Evolutionary conservation across 306 rosid species (phyloP), one percentile per base, ranked within the genome.

Genomic region (Gynostemma pentaphyllum): DNA sequence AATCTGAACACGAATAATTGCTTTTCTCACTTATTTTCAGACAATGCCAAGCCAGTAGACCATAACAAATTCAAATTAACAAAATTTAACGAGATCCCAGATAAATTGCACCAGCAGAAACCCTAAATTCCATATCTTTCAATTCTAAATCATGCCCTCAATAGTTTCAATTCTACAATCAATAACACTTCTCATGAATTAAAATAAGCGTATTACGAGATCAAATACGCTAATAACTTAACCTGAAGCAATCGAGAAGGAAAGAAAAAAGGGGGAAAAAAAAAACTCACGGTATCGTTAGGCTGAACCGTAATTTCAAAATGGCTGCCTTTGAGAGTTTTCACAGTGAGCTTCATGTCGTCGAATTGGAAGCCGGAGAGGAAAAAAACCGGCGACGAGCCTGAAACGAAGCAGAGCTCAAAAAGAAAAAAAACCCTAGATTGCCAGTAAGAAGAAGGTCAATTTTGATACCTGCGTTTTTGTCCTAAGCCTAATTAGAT

Each of bases 241-340:
- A n/a, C n/a, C n/a, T 45, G 32, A 71, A 68, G 62, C 4, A 44
- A 44, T 62, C 53, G 42, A 45, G 56, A 30, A 28, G 11, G 24
- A n/a, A 24, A 26, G 15, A 2, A 3, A 53, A 13, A 8, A 54
- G 9, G 18, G 21, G 14, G 29, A 12, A 57, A 59, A 11, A 12
- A 11, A 59, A 59, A 45, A 72, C 96, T 76, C 26, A 92, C 98
- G 46, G 95, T 84, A 60, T 88, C 95, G 41, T 82, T 73, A 63
- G 94, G 86, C 62, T 80, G 98, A 75, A 82, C 96, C 82, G 78
- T 77, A 72, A 92, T 88, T 82, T 92, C 94, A 44, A 92, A 92
- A 76, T 92, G 95, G 71, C 90, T 88, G 71, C 98, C 98, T 67
- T 92, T 92, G 75, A 92, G 72, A 60, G 96, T 92, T 80, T 92